phyloP scores from a whole-genome alignment of 2,329 filamentous ascomycete genomes.

The Anthostomella pinea region DNA sequence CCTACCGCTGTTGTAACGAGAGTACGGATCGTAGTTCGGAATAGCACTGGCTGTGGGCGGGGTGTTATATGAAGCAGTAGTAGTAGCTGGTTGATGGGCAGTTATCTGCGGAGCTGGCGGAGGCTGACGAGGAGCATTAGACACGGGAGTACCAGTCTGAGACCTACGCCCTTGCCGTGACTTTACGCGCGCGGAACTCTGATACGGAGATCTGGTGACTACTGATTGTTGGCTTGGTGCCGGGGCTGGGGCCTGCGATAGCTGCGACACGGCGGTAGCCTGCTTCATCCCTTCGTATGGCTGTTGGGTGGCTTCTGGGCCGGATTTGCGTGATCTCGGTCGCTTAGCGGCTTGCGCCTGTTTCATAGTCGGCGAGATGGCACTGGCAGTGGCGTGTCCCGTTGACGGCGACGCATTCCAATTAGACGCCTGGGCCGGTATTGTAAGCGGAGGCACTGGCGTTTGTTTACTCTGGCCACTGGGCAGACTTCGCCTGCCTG shows the following conservation, averaged over 20 bases:
- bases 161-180: constrained; percentile 28
- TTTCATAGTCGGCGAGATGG: constrained; percentile 16
- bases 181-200: constrained; percentile 21
- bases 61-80: constrained; percentile 27
- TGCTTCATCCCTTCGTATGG: constrained; percentile 20
- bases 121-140: constrained; percentile 22
- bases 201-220: constrained; percentile 27
- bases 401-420: constrained; percentile 20
- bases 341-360: constrained; percentile 22
- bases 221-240: constrained; percentile 28
- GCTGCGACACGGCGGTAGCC: constrained; percentile 22
- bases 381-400: constrained; percentile 12
- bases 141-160: constrained; percentile 27
- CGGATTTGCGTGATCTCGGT: constrained; percentile 22
- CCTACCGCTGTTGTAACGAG: constrained; percentile 31
- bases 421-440: constrained; percentile 17
- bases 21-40: constrained; percentile 25
- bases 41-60: constrained; percentile 25
- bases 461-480: constrained; percentile 21
- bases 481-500: constrained; percentile 23
- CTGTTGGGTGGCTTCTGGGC: constrained; percentile 17
- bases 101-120: constrained; percentile 27
- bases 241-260: constrained; percentile 22
- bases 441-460: constrained; percentile 18
- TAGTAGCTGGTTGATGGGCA: constrained; percentile 18